These are phyloP conservation scores for Calonectria ilicicola DNA, from an alignment of 2,329 filamentous ascomycete genomes.

Conservation along the genomic window DNA sequence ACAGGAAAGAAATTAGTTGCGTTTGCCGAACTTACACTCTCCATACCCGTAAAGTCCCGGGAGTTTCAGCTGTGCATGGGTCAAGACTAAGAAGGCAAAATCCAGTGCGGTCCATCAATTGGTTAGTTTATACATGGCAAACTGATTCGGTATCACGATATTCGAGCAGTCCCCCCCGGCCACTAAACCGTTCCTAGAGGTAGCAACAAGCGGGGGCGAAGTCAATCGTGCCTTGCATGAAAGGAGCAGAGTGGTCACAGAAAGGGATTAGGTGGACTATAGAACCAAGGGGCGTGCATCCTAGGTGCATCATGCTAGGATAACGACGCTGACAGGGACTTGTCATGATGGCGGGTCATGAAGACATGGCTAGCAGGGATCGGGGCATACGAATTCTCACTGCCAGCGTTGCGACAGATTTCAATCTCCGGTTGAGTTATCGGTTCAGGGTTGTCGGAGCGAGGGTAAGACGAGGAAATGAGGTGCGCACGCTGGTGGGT, in stretches of 20 bases:
- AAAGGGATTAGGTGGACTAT: not conserved
- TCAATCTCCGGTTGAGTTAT: not conserved
- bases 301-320: conserved; percentile 5
- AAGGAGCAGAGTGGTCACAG: not conserved
- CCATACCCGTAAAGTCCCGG: no score
- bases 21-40: not conserved
- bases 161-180: not conserved
- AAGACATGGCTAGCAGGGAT: not conserved
- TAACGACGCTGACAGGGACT: not conserved
- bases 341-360: conserved; percentile 2
- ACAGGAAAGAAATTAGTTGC: no score
- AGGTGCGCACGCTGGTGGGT: not conserved
- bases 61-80: not conserved
- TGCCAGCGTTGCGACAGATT: not conserved
- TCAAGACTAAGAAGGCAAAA: not conserved
- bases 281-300: conserved; percentile 1
- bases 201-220: not conserved
- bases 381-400: not conserved
- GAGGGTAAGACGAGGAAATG: not conserved
- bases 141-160: not conserved
- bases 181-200: not conserved
- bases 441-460: not conserved
- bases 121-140: not conserved
- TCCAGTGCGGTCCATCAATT: not conserved
- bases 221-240: conserved; percentile 11